Base-by-base conservation (phyloP, 2,329 filamentous ascomycete species). In the Sporothrix mexicana region DNA sequence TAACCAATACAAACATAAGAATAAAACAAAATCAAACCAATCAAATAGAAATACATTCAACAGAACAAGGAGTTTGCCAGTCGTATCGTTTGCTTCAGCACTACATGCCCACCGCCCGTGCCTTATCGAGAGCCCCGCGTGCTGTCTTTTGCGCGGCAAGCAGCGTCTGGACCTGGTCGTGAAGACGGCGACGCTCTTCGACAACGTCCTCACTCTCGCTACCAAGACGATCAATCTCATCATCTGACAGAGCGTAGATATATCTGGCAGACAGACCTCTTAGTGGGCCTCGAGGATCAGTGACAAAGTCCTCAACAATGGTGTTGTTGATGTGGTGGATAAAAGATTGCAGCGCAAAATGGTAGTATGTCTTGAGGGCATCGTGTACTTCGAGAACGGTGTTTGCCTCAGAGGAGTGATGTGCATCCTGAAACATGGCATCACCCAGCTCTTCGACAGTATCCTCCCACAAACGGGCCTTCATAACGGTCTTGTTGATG, bases 281-380 rank as follows among this genome's bases (percentile, higher is more conserved):
- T 15, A 45, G 36, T 17, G 17, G 36, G 36, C 59, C 36, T 2
- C 10, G 4, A 5, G 30, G 17, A 20, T 12, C 15, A 7, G 36
- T 62, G 36, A 62, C 36, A 62, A 62, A 62, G 55, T 62, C 17
- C 36, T 62, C 36, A 5, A 62, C 17, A 45, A 43, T 62, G 36
- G 59, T 43, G 23, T 59, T 59, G 23, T 59, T 59, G 53, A 61
- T n/a, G 6, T 43, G 57, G 30, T 43, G 30, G 57, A 61, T 43
- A 20, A 62, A 62, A 1, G 59, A 45, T n/a, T 23, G 36, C 17
- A 62, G 36, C 8, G 36, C 17, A 36, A 43, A 62, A 8, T 62
- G 36, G 17, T 23, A 62, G 36, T 43, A 62, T 3, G 13, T 17
- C 12, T 36, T 23, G 59, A 61, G 57, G 5, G 30, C 30, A 17